phyloP scores from a whole-genome alignment of 805 yeast genomes.

The Candida sanyiensis region DNA sequence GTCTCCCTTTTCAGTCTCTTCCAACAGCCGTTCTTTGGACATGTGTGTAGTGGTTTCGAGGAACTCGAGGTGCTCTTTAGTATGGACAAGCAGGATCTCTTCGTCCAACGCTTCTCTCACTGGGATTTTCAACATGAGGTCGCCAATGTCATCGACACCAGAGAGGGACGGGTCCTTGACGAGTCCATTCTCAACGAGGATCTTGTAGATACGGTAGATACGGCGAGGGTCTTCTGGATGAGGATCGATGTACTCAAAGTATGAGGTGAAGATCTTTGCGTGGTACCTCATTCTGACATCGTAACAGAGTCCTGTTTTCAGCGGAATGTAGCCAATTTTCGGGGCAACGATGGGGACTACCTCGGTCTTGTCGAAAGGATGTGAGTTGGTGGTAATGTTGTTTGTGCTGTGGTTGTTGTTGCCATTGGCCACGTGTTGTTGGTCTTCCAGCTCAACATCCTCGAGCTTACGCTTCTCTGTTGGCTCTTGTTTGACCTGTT shows the following conservation, averaged over 20 bases:
- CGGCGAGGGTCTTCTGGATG: slow-evolving; percentile 99
- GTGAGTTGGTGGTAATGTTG: background rate
- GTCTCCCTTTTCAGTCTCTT: slow-evolving; percentile 87
- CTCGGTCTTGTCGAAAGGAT: slow-evolving; percentile 28
- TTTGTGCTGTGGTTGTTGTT: background rate
- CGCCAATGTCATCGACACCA: slow-evolving; percentile 70
- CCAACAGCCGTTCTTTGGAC: slow-evolving; percentile 69
- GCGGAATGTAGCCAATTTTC: slow-evolving; percentile 60
- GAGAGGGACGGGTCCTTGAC: slow-evolving; percentile 71
- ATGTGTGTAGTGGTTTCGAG: slow-evolving; percentile 71
- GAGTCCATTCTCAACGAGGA: slow-evolving; percentile 89
- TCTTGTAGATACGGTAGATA: slow-evolving; percentile 88
- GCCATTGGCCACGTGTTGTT: slow-evolving; percentile 6
- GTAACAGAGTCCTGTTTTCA: slow-evolving; percentile 91
- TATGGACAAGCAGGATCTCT: slow-evolving; percentile 83
- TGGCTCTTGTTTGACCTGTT: slow-evolving; percentile 6
- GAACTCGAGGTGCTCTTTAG: slow-evolving; percentile 70
- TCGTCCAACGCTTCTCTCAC: slow-evolving; percentile 83
- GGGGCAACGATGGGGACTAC: slow-evolving; percentile 60
- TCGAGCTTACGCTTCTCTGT: slow-evolving; percentile 22
- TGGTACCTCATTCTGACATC: slow-evolving; percentile 98
- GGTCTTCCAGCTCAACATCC: slow-evolving; percentile 17
- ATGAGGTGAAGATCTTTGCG: slow-evolving; percentile 87
- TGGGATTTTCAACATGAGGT: slow-evolving; percentile 82
- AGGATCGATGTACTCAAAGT: slow-evolving; percentile 92